A percentile compares a stretch with the other conserved stretches of the same genome.
phyloP scores from a whole-genome alignment of 306 rosid genomes.

The Gastrolobium villosum region DNA sequence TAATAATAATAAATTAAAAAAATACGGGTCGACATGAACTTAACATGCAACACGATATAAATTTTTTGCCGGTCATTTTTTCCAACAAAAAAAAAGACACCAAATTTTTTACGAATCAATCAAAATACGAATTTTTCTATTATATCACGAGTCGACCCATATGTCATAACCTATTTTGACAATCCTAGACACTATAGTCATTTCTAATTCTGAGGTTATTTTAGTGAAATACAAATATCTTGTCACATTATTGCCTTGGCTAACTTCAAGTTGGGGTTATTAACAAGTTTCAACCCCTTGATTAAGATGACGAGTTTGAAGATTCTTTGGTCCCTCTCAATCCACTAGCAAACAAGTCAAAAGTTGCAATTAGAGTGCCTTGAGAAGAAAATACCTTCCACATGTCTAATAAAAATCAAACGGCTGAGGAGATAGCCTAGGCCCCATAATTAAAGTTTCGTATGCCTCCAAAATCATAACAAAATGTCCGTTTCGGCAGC shows the following conservation, averaged over 20 bases:
- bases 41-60: too few species aligned
- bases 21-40: too few species aligned
- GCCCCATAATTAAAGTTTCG: slow-evolving; percentile 51
- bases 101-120: too few species aligned
- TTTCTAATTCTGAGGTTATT: not conserved
- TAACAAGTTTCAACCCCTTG: slow-evolving; percentile 47
- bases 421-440: slow-evolving; percentile 2
- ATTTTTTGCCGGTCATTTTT: too few species aligned
- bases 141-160: too few species aligned
- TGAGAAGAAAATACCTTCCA: slow-evolving; percentile 55
- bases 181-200: not conserved
- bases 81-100: too few species aligned
- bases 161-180: too few species aligned
- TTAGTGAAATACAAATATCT: slow-evolving; percentile 36
- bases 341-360: slow-evolving; percentile 66
- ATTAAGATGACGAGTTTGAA: slow-evolving; percentile 31
- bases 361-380: slow-evolving; percentile 64
- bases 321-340: slow-evolving; percentile 62
- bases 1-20: too few species aligned
- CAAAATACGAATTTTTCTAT: too few species aligned
- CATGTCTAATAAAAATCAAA: slow-evolving; percentile 52
- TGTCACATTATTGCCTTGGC: slow-evolving; percentile 47
- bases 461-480: slow-evolving; percentile 52
- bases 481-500: slow-evolving; percentile 52
- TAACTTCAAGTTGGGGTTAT: slow-evolving; percentile 57